phyloP scores from a whole-genome alignment of 768 basidiomycete species.

The Boletus rex-veris region DNA sequence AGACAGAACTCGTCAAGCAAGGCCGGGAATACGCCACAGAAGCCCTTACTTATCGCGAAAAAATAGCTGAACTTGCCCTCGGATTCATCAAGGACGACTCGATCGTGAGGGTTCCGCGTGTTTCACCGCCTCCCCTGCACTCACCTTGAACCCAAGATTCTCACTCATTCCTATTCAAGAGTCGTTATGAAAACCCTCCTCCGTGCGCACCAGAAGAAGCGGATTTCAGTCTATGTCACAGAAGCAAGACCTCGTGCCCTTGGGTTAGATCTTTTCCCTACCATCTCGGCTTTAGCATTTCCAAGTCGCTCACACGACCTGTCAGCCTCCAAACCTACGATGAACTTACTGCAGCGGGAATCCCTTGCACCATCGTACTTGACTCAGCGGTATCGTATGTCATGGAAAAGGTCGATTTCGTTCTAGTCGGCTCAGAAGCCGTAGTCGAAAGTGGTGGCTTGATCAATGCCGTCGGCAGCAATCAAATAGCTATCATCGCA shows the following conservation, averaged over 20 bases:
- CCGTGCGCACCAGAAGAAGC: constrained; percentile 84
- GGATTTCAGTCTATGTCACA: constrained; percentile 96
- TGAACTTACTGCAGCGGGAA: constrained; percentile 79
- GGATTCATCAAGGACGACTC: constrained; percentile 95
- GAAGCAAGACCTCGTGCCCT: constrained; percentile 88
- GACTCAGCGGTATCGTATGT: constrained; percentile 97
- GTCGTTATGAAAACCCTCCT: constrained; percentile 93
- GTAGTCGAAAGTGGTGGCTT: constrained; percentile 95
- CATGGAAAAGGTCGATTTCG: constrained; percentile 94
- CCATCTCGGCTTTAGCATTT: constrained; percentile 1
- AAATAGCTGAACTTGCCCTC: constrained; percentile 85
- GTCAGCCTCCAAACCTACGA: constrained; percentile 88
- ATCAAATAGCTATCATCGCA: constrained; percentile 95
- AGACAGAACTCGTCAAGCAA: constrained; percentile 77
- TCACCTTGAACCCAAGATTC: constrained; percentile 55
- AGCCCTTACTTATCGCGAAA: constrained; percentile 81
- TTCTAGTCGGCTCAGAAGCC: constrained; percentile 95
- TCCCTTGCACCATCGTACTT: constrained; percentile 91
- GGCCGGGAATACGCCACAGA: constrained; percentile 74
- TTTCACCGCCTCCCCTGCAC: constrained; percentile 9
- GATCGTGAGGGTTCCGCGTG: constrained; percentile 50
- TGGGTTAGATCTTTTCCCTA: constrained; percentile 53
- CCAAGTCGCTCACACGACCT: constrained; percentile 1
- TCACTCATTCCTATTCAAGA: constrained; percentile 95
- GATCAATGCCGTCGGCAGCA: constrained; percentile 91